These are phyloP conservation scores for Patellifolia procumbens DNA, from an alignment of 179 eudicot genomes.

Conservation along the genomic window DNA sequence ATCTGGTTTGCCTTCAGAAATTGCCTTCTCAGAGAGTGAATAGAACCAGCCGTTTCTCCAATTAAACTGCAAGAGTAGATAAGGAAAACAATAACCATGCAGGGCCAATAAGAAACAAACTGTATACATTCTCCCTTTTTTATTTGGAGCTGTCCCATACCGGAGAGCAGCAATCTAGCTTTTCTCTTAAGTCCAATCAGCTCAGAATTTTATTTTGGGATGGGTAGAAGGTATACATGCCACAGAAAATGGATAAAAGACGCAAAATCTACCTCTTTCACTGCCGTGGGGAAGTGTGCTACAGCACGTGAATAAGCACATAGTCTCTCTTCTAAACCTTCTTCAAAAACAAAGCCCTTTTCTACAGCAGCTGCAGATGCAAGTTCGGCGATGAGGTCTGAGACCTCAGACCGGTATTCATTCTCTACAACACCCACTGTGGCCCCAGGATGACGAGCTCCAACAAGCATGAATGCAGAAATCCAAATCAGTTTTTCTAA, in stretches of 20 bases:
- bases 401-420: constrained; percentile 81
- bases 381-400: constrained; percentile 75
- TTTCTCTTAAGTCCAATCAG: not conserved
- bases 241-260: not conserved
- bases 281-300: constrained; percentile 96
- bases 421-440: constrained; percentile 91
- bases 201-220: not conserved
- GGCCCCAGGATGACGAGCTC: constrained; percentile 99
- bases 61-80: constrained; percentile 59
- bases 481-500: constrained; percentile 97
- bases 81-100: constrained; percentile 20
- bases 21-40: constrained; percentile 83
- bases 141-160: not conserved
- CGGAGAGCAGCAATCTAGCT: not conserved
- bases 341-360: constrained; percentile 73
- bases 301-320: constrained; percentile 97
- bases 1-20: constrained; percentile 75
- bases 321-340: constrained; percentile 69
- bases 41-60: constrained; percentile 99
- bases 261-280: constrained; percentile 70
- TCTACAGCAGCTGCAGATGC: constrained; percentile 86
- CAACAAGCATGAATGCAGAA: constrained; percentile 96
- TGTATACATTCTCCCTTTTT: not conserved
- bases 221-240: not conserved
- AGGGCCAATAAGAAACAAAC: not conserved